phyloP scores from a whole-genome alignment of 73 alveolate genomes.

The Paraurostyla sp. region DNA sequence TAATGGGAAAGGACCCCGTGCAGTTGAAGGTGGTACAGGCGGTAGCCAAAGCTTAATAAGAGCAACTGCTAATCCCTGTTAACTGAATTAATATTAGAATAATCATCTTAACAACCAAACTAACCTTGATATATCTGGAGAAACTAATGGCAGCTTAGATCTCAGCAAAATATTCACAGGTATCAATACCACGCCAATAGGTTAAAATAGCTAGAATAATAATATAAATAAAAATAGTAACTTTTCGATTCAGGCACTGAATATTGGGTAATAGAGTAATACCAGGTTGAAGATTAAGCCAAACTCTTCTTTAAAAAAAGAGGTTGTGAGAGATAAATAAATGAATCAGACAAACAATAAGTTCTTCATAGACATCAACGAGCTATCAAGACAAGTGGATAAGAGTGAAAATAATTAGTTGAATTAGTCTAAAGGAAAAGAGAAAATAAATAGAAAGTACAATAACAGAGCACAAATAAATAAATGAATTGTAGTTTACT shows the following conservation, averaged over 20 bases:
- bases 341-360: neutral
- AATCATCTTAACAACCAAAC: neutral
- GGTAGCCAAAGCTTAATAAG: constrained; percentile 2
- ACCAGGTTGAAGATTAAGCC: neutral
- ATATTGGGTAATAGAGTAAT: neutral
- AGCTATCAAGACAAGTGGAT: neutral
- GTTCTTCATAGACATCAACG: neutral
- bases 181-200: constrained; percentile 7
- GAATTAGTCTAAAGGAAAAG: no score
- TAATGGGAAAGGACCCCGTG: no score
- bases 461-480: no score
- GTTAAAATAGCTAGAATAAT: neutral
- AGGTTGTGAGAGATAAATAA: neutral
- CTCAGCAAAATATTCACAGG: neutral
- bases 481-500: no score
- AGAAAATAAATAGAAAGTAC: no score
- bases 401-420: no score
- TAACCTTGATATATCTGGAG: constrained; percentile 20
- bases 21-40: constrained; percentile 50
- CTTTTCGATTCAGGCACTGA: neutral
- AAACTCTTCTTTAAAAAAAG: neutral
- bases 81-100: no score
- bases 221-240: neutral
- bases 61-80: no score
- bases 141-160: neutral